Conservation (phyloP, 2,329 filamentous ascomycete genomes). For the Pleoardoris graminearum region DNA sequence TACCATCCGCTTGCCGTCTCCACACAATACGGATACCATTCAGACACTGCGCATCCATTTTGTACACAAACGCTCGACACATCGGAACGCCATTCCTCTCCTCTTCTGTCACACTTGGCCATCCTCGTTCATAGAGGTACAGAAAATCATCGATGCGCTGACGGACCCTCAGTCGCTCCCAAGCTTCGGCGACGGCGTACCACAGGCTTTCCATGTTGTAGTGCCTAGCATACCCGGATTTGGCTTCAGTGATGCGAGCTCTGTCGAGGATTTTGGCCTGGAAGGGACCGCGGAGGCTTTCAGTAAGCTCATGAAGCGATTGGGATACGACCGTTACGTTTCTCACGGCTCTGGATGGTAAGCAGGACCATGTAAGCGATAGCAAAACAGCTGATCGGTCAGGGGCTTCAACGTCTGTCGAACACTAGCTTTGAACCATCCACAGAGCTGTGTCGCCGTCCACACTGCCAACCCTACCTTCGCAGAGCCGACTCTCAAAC, state of each 20-base stretch:
- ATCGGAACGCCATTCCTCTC: slow-evolving; percentile 62
- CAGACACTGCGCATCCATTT: slow-evolving; percentile 63
- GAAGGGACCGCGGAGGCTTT: slow-evolving; percentile 60
- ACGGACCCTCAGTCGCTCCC: slow-evolving; percentile 55
- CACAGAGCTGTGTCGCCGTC: slow-evolving; percentile 59
- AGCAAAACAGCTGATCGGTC: slow-evolving; percentile 6
- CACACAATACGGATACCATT: background rate
- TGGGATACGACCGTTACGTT: slow-evolving; percentile 64
- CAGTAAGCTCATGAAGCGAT: slow-evolving; percentile 61
- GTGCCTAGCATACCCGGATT: slow-evolving; percentile 67
- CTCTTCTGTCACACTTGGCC: slow-evolving; percentile 69
- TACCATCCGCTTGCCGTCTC: slow-evolving; percentile 47
- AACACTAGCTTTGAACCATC: slow-evolving; percentile 53
- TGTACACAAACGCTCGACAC: slow-evolving; percentile 61
- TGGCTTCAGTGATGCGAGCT: slow-evolving; percentile 67
- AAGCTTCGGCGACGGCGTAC: slow-evolving; percentile 22
- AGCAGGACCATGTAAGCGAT: slow-evolving; percentile 13
- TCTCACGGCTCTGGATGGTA: slow-evolving; percentile 58
- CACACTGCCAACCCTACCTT: slow-evolving; percentile 65
- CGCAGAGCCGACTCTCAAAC: slow-evolving; percentile 51
- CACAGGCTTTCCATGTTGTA: slow-evolving; percentile 64
- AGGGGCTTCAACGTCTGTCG: slow-evolving; percentile 51
- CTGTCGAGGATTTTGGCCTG: slow-evolving; percentile 55
- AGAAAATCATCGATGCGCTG: slow-evolving; percentile 59
- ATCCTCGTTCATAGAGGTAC: slow-evolving; percentile 64